Conservation (phyloP, 2,329 filamentous ascomycete genomes). For the Xylogone sp. region DNA sequence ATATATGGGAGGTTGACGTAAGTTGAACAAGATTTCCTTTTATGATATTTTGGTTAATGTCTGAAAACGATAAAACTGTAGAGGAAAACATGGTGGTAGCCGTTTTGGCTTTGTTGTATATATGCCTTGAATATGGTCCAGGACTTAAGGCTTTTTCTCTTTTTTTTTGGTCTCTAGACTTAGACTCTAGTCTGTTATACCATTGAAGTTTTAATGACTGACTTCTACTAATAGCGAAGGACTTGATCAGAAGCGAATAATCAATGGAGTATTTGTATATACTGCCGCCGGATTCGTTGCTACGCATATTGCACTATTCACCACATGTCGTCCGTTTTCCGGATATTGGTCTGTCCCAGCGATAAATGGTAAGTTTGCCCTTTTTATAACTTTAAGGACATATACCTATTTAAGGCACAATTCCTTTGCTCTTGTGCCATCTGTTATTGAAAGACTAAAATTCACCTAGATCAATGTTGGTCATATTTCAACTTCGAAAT, state of each 20-base stretch:
- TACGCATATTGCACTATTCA: constrained; percentile 42
- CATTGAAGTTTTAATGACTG: background rate
- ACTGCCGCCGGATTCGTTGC: constrained; percentile 37
- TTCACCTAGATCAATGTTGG: constrained; percentile 43
- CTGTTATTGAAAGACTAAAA: too few relatives aligned
- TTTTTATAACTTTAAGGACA: background rate
- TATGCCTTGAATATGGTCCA: too few relatives aligned
- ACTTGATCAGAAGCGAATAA: constrained; percentile 17
- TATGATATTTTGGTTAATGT: too few relatives aligned
- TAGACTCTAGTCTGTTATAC: too few relatives aligned
- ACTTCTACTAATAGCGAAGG: background rate
- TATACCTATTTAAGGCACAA: too few relatives aligned
- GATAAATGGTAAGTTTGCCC: constrained; percentile 27
- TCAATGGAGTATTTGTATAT: constrained; percentile 26
- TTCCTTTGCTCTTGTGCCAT: too few relatives aligned
- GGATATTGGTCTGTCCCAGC: constrained; percentile 46
- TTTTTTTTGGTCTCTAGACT: too few relatives aligned
- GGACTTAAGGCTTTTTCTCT: too few relatives aligned
- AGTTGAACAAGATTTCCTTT: background rate
- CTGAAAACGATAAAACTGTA: too few relatives aligned
- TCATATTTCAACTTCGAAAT: constrained; percentile 43
- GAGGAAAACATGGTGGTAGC: too few relatives aligned
- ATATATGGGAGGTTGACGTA: constrained; percentile 26
- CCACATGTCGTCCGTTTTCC: constrained; percentile 39
- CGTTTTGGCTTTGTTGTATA: too few relatives aligned